These are phyloP conservation scores for Colletotrichum orbiculare DNA, from an alignment of 2,329 filamentous ascomycete genomes.

Conservation along the genomic window DNA sequence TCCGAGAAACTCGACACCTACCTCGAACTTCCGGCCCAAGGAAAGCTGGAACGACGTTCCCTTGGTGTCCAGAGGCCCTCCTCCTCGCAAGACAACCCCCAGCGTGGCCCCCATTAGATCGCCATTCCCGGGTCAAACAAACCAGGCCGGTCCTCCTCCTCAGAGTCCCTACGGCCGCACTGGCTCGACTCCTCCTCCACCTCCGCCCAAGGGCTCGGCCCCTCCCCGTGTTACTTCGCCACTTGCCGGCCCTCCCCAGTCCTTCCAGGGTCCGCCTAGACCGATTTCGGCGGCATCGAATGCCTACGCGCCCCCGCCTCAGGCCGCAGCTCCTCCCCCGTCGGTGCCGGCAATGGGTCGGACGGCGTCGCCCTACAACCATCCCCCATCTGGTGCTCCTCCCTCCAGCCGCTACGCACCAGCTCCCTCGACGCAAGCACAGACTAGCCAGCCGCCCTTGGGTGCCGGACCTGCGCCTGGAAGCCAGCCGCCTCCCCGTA, in stretches of 20 bases:
- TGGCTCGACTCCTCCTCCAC: slow-evolving; percentile 78
- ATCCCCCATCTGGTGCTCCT: slow-evolving; percentile 77
- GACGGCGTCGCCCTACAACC: slow-evolving; percentile 87
- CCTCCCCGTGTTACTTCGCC: slow-evolving; percentile 80
- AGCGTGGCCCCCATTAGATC: slow-evolving; percentile 75
- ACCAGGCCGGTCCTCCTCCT: slow-evolving; percentile 64
- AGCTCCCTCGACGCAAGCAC: slow-evolving; percentile 66
- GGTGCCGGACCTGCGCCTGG: slow-evolving; percentile 51
- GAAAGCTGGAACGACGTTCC: slow-evolving; percentile 96
- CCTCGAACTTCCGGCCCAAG: slow-evolving; percentile 76
- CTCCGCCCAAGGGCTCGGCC: slow-evolving; percentile 83
- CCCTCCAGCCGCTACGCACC: slow-evolving; percentile 82
- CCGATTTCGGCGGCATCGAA: slow-evolving; percentile 69
- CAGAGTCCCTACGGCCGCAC: slow-evolving; percentile 70
- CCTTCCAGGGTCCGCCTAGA: slow-evolving; percentile 56
- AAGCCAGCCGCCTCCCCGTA: slow-evolving; percentile 57
- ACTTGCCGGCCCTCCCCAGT: slow-evolving; percentile 65
- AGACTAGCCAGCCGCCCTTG: slow-evolving; percentile 56
- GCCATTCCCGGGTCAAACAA: slow-evolving; percentile 77
- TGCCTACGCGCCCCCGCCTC: slow-evolving; percentile 71
- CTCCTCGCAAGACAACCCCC: slow-evolving; percentile 79
- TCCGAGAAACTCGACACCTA: slow-evolving; percentile 68
- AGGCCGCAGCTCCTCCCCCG: slow-evolving; percentile 45
- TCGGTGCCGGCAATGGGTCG: slow-evolving; percentile 70
- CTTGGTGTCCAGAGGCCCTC: slow-evolving; percentile 80